These are phyloP conservation scores for Piedraia hortae DNA, from an alignment of 2,329 filamentous ascomycete species.

Conservation along the genomic window DNA sequence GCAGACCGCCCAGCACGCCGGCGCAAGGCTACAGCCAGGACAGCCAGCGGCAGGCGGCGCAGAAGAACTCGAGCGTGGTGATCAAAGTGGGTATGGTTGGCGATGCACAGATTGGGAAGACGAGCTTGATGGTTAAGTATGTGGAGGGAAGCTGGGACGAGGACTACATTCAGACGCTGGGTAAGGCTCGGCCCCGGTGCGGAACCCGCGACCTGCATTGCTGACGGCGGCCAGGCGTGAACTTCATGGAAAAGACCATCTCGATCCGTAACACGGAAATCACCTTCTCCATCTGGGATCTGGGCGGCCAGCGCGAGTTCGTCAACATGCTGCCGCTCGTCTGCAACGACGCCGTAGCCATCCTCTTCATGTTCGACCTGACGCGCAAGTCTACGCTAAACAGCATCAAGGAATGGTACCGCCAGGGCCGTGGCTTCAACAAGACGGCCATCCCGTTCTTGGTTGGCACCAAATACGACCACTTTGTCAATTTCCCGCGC, in stretches of 20 bases:
- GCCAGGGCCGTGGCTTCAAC: conserved; percentile 92
- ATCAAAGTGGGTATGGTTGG: conserved; percentile 99
- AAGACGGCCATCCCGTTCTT: conserved; percentile 98
- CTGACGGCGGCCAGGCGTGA: conserved; percentile 36
- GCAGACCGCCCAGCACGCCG: conserved; percentile 10
- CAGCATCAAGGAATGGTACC: conserved; percentile 98
- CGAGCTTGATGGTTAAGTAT: conserved; percentile 97
- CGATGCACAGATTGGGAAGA: conserved; percentile 97
- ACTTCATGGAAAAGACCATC: conserved; percentile 99
- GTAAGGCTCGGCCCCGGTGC: conserved; percentile 16
- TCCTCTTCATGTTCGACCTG: conserved; percentile 98
- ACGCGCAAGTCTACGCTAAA: conserved; percentile 95
- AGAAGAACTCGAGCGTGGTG: conserved; percentile 41
- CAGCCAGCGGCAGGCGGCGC: conserved; percentile 11
- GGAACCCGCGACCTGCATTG: not conserved
- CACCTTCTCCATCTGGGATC: conserved; percentile 97
- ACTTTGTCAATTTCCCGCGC: conserved; percentile 93
- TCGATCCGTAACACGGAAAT: conserved; percentile 98
- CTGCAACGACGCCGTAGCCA: conserved; percentile 94
- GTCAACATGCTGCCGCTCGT: conserved; percentile 99
- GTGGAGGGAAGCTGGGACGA: conserved; percentile 99
- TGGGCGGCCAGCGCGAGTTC: conserved; percentile 92
- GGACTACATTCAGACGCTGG: conserved; percentile 95
- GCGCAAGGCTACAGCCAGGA: conserved; percentile 8
- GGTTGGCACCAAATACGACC: conserved; percentile 94